These are phyloP conservation scores for Ziziphus jujuba DNA, from an alignment of 306 rosid genomes.

Conservation along the genomic window DNA sequence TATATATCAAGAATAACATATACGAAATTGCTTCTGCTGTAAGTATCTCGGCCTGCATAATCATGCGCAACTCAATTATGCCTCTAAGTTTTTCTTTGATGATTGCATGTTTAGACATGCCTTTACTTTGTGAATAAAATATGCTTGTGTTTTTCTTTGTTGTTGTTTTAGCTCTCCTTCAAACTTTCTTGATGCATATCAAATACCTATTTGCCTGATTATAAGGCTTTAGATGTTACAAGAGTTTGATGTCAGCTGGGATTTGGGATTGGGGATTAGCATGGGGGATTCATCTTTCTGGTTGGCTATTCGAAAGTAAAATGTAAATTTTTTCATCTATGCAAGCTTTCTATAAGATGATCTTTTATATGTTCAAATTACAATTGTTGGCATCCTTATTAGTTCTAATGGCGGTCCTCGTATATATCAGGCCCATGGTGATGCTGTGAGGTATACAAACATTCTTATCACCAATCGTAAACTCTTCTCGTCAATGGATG, in stretches of 20 bases:
- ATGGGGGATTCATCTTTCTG: too few species aligned
- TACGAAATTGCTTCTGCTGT: slow-evolving; percentile 31
- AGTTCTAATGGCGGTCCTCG: slow-evolving; percentile 27
- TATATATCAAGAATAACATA: slow-evolving; percentile 17
- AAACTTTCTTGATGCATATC: too few species aligned
- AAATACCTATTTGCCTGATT: too few species aligned
- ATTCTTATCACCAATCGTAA: slow-evolving; percentile 20
- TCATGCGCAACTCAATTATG: neutral
- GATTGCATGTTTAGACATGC: neutral
- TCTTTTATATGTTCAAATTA: too few species aligned
- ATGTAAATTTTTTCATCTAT: too few species aligned
- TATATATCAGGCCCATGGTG: slow-evolving; percentile 39
- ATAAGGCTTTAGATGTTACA: too few species aligned
- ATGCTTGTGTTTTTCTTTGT: too few species aligned
- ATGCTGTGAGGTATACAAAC: slow-evolving; percentile 24
- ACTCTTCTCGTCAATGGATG: slow-evolving; percentile 48
- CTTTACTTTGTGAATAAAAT: neutral
- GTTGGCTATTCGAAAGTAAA: too few species aligned
- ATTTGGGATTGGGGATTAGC: too few species aligned
- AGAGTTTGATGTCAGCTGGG: too few species aligned
- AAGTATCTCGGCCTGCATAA: slow-evolving; percentile 14
- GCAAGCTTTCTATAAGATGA: too few species aligned
- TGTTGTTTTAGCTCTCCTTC: too few species aligned
- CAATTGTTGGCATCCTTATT: neutral
- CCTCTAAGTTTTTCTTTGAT: neutral